Percentiles rank a stretch among this genome's conserved stretches.
Evolutionary conservation across 2,329 filamentous ascomycete genomes (phyloP).

Genomic region (Calcarisporium arbuscula): DNA sequence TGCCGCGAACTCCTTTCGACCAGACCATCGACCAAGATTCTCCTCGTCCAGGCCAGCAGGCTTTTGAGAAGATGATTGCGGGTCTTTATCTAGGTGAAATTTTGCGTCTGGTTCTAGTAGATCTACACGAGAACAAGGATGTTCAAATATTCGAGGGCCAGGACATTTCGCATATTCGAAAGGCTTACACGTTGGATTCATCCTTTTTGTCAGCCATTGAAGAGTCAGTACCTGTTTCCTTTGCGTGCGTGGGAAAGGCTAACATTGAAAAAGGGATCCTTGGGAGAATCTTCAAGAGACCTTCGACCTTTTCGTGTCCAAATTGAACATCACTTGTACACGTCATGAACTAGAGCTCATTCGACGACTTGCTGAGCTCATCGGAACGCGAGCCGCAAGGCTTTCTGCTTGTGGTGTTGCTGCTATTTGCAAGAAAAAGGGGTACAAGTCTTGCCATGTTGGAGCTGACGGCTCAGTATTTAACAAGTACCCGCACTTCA

Average conservation of each 20-base stretch:
- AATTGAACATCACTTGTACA: constrained; percentile 64
- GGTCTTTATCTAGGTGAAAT: constrained; percentile 92
- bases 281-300: constrained; percentile 95
- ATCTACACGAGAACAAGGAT: constrained; percentile 73
- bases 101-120: constrained; percentile 80
- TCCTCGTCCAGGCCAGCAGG: constrained; percentile 86
- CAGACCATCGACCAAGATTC: constrained; percentile 84
- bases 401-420: constrained; percentile 92
- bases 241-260: constrained; percentile 4
- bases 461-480: constrained; percentile 97
- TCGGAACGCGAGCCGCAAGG: constrained; percentile 88
- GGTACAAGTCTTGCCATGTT: constrained; percentile 80
- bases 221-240: constrained; percentile 50
- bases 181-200: constrained; percentile 83
- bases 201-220: constrained; percentile 92
- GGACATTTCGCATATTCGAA: constrained; percentile 72
- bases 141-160: constrained; percentile 76
- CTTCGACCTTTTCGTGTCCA: constrained; percentile 69
- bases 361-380: constrained; percentile 84
- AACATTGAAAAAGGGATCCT: constrained; percentile 57
- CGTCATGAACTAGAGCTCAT: constrained; percentile 81
- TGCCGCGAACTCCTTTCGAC: constrained; percentile 82
- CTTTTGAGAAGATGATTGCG: constrained; percentile 97
- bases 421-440: constrained; percentile 95
- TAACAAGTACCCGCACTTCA: constrained; percentile 99